Evolutionary conservation across 805 yeast genomes (phyloP).

Genomic region (Lipomyces sp.): DNA sequence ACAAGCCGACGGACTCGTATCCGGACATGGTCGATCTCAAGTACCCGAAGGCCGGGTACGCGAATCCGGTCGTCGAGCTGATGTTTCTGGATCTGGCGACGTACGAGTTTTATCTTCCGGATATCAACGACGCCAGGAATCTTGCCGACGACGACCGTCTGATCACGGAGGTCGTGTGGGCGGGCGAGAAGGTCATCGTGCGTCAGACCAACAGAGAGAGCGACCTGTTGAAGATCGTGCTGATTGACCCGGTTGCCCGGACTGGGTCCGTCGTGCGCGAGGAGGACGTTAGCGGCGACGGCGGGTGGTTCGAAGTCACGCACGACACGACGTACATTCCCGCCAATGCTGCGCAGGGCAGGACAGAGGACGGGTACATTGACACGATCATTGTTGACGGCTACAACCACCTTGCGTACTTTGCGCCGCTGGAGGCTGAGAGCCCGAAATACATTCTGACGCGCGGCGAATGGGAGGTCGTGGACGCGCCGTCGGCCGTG

Average conservation of each 20-base stretch:
- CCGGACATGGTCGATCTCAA: conserved; percentile 61
- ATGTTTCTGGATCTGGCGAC: conserved; percentile 44
- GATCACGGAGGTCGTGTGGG: conserved; percentile 71
- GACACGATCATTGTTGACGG: conserved; percentile 57
- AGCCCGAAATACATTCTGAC: conserved; percentile 57
- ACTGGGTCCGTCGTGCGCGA: conserved; percentile 46
- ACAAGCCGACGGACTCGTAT: conserved; percentile 48
- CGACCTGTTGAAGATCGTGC: conserved; percentile 56
- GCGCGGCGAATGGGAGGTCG: conserved; percentile 88
- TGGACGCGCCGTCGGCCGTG: conserved; percentile 54
- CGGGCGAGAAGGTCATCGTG: conserved; percentile 53
- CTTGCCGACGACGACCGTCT: conserved; percentile 44
- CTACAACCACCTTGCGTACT: conserved; percentile 77
- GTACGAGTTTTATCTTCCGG: conserved; percentile 34
- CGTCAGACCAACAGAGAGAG: conserved; percentile 64
- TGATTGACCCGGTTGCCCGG: conserved; percentile 46
- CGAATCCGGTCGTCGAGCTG: conserved; percentile 65
- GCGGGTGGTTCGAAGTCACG: conserved; percentile 76
- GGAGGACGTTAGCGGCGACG: conserved; percentile 45
- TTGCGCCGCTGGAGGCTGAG: conserved; percentile 61
- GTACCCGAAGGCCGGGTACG: conserved; percentile 81
- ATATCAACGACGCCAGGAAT: conserved; percentile 44
- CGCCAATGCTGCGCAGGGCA: conserved; percentile 43
- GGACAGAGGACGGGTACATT: conserved; percentile 66
- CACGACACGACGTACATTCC: conserved; percentile 62